A percentile compares a stretch with the other conserved stretches of the same genome.
Evolutionary conservation across 495 filamentous ascomycete genomes (phyloP).

Genomic region (Rhizodiscina lignyota): DNA sequence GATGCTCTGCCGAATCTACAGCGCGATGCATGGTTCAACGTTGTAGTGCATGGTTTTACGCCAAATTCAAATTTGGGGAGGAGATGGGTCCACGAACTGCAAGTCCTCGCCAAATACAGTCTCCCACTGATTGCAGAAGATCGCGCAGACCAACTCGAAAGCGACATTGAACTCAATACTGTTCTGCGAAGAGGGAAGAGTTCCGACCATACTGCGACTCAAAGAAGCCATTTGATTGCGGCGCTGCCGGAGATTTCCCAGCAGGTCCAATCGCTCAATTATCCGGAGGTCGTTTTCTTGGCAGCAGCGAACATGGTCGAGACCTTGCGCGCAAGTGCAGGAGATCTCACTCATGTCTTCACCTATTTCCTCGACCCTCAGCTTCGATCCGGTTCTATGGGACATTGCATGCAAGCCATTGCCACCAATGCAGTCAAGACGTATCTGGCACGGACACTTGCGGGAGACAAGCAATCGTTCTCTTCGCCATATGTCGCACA

Average conservation of each 20-base stretch:
- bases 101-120: constrained; percentile 68
- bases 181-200: constrained; percentile 70
- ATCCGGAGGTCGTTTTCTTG: constrained; percentile 79
- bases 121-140: constrained; percentile 71
- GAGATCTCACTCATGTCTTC: constrained; percentile 74
- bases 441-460: constrained; percentile 56
- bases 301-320: constrained; percentile 77
- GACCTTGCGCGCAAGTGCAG: constrained; percentile 61
- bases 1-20: constrained; percentile 37
- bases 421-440: constrained; percentile 52
- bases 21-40: constrained; percentile 94
- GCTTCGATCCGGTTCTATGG: constrained; percentile 60
- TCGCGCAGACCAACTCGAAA: constrained; percentile 74
- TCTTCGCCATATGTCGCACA: constrained; percentile 73
- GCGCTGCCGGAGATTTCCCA: constrained; percentile 53
- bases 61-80: constrained; percentile 49
- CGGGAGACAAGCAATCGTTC: constrained; percentile 53
- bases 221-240: constrained; percentile 57
- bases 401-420: constrained; percentile 73
- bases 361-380: constrained; percentile 85
- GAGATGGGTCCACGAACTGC: constrained; percentile 52
- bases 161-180: constrained; percentile 87
- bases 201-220: constrained; percentile 55
- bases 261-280: constrained; percentile 64
- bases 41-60: constrained; percentile 83